Conservation (phyloP, 768 basidiomycete species). For the Kwoniella mangroviensis region DNA sequence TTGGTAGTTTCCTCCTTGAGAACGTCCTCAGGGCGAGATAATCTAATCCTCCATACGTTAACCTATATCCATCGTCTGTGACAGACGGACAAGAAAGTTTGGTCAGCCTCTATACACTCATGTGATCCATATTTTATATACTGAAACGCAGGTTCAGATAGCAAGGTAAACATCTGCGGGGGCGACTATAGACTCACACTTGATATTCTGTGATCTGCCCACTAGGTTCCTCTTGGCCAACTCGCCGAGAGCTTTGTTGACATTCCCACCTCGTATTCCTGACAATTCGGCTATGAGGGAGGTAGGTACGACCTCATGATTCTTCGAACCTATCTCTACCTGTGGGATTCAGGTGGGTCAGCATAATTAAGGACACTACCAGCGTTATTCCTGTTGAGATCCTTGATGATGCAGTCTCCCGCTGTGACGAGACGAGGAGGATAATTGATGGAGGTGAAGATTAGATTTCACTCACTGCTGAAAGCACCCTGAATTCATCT, state of each 20-base stretch:
- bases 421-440: too few species aligned
- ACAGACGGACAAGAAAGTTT: neutral
- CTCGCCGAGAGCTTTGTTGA: conserved; percentile 87
- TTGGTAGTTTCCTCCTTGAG: conserved; percentile 74
- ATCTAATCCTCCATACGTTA: conserved; percentile 99
- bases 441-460: neutral
- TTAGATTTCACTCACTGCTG: conserved; percentile 67
- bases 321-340: conserved; percentile 98
- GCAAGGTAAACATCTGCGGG: too few species aligned
- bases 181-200: conserved; percentile 67
- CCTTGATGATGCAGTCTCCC: neutral
- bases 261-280: conserved; percentile 86
- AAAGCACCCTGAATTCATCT: conserved; percentile 94
- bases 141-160: too few species aligned
- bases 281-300: conserved; percentile 88
- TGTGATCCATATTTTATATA: too few species aligned
- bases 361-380: too few species aligned
- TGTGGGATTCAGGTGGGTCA: conserved; percentile 49
- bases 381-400: too few species aligned
- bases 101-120: neutral
- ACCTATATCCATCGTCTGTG: conserved; percentile 90
- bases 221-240: conserved; percentile 91
- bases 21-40: conserved; percentile 91
- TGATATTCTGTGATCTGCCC: conserved; percentile 84
- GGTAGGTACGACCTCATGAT: conserved; percentile 93